A percentile compares a stretch with the other conserved stretches of the same genome.
Conservation (phyloP, 2,329 filamentous ascomycete species). For the Ramularia collo-cygni region DNA sequence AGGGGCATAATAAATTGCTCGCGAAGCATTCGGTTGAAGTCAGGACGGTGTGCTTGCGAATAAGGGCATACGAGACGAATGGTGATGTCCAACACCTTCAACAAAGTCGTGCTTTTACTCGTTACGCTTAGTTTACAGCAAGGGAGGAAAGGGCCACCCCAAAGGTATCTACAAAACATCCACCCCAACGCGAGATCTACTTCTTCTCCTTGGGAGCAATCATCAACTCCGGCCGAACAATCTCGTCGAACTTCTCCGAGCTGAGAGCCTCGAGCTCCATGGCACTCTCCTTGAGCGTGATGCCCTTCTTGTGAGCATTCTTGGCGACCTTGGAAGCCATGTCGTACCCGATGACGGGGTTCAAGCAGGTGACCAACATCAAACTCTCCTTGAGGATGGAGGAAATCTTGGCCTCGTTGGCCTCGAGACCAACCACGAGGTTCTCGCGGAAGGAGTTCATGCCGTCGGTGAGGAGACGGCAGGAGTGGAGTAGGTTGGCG, state of each 20-base stretch:
- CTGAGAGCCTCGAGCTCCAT: slow-evolving; percentile 87
- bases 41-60: too few relatives aligned
- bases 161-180: too few relatives aligned
- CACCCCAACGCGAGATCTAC: slow-evolving; percentile 7
- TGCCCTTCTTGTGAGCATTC: slow-evolving; percentile 97
- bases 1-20: too few relatives aligned
- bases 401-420: slow-evolving; percentile 87
- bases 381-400: slow-evolving; percentile 91
- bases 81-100: too few relatives aligned
- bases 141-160: too few relatives aligned
- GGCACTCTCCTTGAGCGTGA: slow-evolving; percentile 87
- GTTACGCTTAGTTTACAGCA: too few relatives aligned
- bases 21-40: too few relatives aligned
- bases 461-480: slow-evolving; percentile 77
- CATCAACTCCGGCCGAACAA: slow-evolving; percentile 94
- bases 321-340: slow-evolving; percentile 97
- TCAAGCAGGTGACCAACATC: slow-evolving; percentile 97
- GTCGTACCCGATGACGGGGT: slow-evolving; percentile 95
- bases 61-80: too few relatives aligned
- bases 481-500: slow-evolving; percentile 88
- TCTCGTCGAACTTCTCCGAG: slow-evolving; percentile 79
- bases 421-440: slow-evolving; percentile 77
- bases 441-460: slow-evolving; percentile 96
- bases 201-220: slow-evolving; percentile 70
- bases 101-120: too few relatives aligned